phyloP scores from a whole-genome alignment of 257 asterid genomes.

The Fraxinus cuspidata region DNA sequence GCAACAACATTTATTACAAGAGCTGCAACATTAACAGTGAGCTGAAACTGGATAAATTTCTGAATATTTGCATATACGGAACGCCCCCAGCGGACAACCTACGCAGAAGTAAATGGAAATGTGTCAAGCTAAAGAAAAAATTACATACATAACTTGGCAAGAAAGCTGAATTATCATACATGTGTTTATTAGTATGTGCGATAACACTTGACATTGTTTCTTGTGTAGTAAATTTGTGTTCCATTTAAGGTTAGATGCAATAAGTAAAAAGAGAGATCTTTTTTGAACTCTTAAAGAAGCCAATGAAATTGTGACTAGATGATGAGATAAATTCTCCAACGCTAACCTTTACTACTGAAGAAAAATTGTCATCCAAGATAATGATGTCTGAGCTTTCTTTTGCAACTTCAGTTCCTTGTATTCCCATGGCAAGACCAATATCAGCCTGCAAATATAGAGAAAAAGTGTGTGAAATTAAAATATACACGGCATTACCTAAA shows the following conservation, averaged over 20 bases:
- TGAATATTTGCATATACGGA: conserved; percentile 96
- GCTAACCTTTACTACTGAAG: conserved; percentile 87
- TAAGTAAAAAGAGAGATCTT: not conserved
- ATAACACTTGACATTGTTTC: not conserved
- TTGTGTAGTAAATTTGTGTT: not conserved
- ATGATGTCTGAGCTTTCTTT: conserved; percentile 98
- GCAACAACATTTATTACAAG: conserved; percentile 82
- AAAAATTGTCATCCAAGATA: conserved; percentile 87
- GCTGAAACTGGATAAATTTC: conserved; percentile 97
- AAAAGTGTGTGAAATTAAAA: conserved; percentile 9
- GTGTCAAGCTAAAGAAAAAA: not conserved
- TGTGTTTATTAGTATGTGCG: not conserved
- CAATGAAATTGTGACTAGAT: conserved; percentile 3
- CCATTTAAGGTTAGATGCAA: not conserved
- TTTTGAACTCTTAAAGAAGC: not conserved
- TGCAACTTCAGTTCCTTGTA: conserved; percentile 97
- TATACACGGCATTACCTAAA: conserved; percentile 4
- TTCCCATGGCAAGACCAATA: conserved; percentile 96
- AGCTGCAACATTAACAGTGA: conserved; percentile 94
- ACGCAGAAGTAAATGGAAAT: conserved; percentile 22
- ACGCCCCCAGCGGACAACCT: conserved; percentile 99
- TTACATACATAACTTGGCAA: not conserved
- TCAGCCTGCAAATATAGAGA: conserved; percentile 64
- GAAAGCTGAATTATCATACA: not conserved
- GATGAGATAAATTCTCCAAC: conserved; percentile 16